phyloP scores from a whole-genome alignment of 441 rosid species.

The Populus hybrid region DNA sequence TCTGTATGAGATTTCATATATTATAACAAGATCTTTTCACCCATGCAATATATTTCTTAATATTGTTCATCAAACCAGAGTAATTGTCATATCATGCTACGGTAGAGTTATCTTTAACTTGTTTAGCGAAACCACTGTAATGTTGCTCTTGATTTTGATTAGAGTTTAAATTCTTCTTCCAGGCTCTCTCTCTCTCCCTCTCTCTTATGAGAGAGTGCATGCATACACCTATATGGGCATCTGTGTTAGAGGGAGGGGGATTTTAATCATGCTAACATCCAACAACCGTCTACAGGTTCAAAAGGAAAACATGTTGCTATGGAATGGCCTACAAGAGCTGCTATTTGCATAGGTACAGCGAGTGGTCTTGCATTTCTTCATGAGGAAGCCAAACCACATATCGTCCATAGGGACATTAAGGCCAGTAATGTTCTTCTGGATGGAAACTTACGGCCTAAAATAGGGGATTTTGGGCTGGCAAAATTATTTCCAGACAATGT shows the following conservation, averaged over 20 bases:
- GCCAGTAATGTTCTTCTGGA: no score
- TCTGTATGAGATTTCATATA: background rate
- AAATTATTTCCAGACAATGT: no score
- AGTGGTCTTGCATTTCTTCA: constrained; percentile 47
- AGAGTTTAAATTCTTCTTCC: background rate
- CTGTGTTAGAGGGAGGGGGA: background rate
- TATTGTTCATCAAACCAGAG: background rate
- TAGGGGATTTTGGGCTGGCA: no score
- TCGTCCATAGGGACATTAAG: no score
- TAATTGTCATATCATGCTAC: background rate
- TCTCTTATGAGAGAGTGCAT: background rate
- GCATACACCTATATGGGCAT: background rate
- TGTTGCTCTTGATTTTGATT: background rate
- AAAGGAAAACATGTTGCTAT: constrained; percentile 43
- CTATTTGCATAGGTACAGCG: constrained; percentile 66
- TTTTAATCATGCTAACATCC: constrained; percentile 16
- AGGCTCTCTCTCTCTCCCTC: background rate
- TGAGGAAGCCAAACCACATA: no score
- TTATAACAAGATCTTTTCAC: background rate
- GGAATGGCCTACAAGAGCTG: constrained; percentile 64
- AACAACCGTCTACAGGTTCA: constrained; percentile 39
- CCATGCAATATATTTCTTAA: background rate
- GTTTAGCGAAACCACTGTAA: background rate
- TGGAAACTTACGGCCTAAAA: no score
- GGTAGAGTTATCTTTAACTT: background rate